phyloP scores from a whole-genome alignment of 164 flowering plant genomes.

The Vitis rupestris region DNA sequence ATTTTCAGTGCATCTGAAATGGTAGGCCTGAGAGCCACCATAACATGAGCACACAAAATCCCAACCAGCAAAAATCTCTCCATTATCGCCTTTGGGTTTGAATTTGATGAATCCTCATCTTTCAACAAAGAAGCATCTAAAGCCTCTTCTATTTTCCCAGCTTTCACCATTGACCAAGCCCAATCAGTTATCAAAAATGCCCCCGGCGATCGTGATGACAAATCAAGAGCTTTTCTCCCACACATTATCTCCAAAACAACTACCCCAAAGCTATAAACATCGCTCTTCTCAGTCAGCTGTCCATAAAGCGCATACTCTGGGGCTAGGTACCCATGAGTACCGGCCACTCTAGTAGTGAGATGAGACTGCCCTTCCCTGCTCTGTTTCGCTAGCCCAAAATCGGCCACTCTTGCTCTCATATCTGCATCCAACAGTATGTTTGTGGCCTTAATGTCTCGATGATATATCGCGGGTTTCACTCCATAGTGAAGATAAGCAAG shows the following conservation, averaged over 20 bases:
- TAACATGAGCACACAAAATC: slow-evolving; percentile 81
- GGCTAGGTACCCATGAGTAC: slow-evolving; percentile 86
- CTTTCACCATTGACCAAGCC: slow-evolving; percentile 78
- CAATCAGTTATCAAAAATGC: slow-evolving; percentile 72
- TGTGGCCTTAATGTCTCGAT: slow-evolving; percentile 79
- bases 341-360: slow-evolving; percentile 83
- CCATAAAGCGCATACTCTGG: slow-evolving; percentile 92
- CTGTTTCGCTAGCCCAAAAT: slow-evolving; percentile 77
- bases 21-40: slow-evolving; percentile 85
- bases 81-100: slow-evolving; percentile 58
- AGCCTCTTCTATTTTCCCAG: slow-evolving; percentile 49
- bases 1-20: slow-evolving; percentile 72
- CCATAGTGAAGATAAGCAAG: slow-evolving; percentile 81
- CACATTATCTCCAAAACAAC: slow-evolving; percentile 78
- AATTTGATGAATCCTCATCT: slow-evolving; percentile 23
- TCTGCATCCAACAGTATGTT: slow-evolving; percentile 71
- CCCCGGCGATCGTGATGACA: slow-evolving; percentile 33
- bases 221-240: slow-evolving; percentile 78
- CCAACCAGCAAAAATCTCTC: slow-evolving; percentile 77
- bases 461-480: slow-evolving; percentile 75
- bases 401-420: slow-evolving; percentile 80
- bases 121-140: slow-evolving; percentile 47
- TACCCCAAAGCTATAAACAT: slow-evolving; percentile 84
- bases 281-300: slow-evolving; percentile 85
- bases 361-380: slow-evolving; percentile 79